These are phyloP conservation scores for Cercospora sp. DNA, from an alignment of 2,329 filamentous ascomycete species.

Conservation along the genomic window DNA sequence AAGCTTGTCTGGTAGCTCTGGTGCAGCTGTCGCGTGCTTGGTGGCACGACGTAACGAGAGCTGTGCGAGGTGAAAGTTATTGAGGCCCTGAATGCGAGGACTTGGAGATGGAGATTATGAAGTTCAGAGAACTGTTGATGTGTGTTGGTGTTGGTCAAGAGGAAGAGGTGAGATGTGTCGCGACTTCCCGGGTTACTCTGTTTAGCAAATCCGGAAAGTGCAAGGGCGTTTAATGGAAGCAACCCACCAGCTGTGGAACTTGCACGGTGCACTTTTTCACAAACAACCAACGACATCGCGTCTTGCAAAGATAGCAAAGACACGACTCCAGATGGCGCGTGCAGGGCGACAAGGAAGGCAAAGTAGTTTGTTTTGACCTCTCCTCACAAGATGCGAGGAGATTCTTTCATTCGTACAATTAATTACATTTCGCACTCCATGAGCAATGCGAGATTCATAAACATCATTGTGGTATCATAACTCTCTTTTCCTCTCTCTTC, in stretches of 20 bases:
- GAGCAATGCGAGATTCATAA: conserved; percentile 7
- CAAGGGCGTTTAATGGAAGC: neutral
- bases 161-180: neutral
- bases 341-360: neutral
- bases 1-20: neutral
- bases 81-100: neutral
- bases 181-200: neutral
- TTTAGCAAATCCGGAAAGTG: neutral
- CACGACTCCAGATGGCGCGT: neutral
- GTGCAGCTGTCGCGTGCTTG: conserved; percentile 6
- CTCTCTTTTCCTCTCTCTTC: neutral
- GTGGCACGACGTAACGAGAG: neutral
- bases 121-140: neutral
- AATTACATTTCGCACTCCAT: conserved; percentile 13
- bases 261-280: neutral
- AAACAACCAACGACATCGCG: neutral
- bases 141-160: neutral
- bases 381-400: neutral
- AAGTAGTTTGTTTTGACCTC: conserved; percentile 8
- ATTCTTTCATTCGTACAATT: conserved; percentile 12
- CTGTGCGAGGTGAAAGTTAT: neutral
- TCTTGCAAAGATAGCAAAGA: neutral
- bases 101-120: neutral
- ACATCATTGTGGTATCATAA: conserved; percentile 12
- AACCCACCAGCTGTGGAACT: neutral